Conservation (phyloP, 2,329 filamentous ascomycete species). For the Aspergillus ustus region DNA sequence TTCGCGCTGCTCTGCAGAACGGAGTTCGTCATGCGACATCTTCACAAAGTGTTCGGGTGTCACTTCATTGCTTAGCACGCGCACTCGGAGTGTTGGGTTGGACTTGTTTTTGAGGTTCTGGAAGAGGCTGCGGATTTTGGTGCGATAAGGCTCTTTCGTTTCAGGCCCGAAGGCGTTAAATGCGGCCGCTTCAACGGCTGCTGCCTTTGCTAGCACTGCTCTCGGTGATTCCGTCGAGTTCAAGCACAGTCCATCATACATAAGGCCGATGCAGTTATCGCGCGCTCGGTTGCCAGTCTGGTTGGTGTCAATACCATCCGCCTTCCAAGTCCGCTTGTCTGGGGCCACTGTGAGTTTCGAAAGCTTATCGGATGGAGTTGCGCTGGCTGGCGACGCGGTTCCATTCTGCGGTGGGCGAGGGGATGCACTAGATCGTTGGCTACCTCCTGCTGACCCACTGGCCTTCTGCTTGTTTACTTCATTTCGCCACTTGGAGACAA, state of each 20-base stretch:
- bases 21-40: constrained; percentile 90
- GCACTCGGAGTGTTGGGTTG: constrained; percentile 75
- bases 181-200: constrained; percentile 77
- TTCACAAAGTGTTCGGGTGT: constrained; percentile 73
- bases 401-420: constrained; percentile 56
- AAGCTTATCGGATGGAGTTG: constrained; percentile 53
- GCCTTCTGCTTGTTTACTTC: constrained; percentile 56
- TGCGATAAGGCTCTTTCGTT: constrained; percentile 73
- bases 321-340: constrained; percentile 79
- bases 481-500: constrained; percentile 71
- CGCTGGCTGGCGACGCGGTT: constrained; percentile 53
- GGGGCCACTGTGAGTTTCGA: constrained; percentile 62
- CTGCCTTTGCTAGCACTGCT: constrained; percentile 68
- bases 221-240: constrained; percentile 65
- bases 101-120: constrained; percentile 93
- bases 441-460: constrained; percentile 43
- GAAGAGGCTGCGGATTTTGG: constrained; percentile 89
- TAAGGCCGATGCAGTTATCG: constrained; percentile 83
- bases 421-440: constrained; percentile 44
- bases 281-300: constrained; percentile 75
- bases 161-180: constrained; percentile 72
- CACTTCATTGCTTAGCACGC: constrained; percentile 77
- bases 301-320: constrained; percentile 78
- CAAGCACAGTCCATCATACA: constrained; percentile 89
- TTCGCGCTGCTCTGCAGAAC: constrained; percentile 78